Evolutionary conservation across 2,329 filamentous ascomycete genomes (phyloP).

Genomic region (Xylariaceae sp.): DNA sequence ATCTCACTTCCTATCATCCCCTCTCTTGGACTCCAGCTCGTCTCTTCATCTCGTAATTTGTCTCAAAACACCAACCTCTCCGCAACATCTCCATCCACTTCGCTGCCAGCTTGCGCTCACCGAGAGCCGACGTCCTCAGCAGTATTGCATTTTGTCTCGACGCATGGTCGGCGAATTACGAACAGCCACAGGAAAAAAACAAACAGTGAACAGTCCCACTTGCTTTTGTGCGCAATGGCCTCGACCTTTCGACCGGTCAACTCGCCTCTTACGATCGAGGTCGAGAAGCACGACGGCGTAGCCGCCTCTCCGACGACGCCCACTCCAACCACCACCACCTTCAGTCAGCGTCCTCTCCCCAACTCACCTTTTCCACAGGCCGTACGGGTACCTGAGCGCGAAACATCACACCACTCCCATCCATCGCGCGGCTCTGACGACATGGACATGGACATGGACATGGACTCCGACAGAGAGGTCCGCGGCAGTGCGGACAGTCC

Average conservation of each 20-base stretch:
- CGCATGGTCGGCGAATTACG: background rate
- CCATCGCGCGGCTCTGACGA: slow-evolving; percentile 60
- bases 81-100: slow-evolving; percentile 4
- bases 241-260: slow-evolving; percentile 47
- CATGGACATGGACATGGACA: slow-evolving; percentile 68
- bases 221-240: slow-evolving; percentile 36
- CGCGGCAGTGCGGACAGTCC: slow-evolving; percentile 45
- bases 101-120: slow-evolving; percentile 2
- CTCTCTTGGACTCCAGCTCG: background rate
- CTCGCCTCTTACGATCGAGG: slow-evolving; percentile 33
- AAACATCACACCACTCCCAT: slow-evolving; percentile 56
- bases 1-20: slow-evolving; percentile 11
- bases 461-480: slow-evolving; percentile 61
- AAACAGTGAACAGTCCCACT: background rate
- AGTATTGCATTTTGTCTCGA: slow-evolving; percentile 1
- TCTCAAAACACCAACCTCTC: slow-evolving; percentile 20
- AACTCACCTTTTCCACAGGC: slow-evolving; percentile 48
- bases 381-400: slow-evolving; percentile 46
- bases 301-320: slow-evolving; percentile 34
- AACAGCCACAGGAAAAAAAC: background rate
- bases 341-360: slow-evolving; percentile 52
- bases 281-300: slow-evolving; percentile 27
- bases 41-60: slow-evolving; percentile 12
- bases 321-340: slow-evolving; percentile 60
- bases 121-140: background rate